Evolutionary conservation across 768 basidiomycete species (phyloP), one percentile per base, ranked within the genome.

Genomic region (Hemileccinum rubropunctum): DNA sequence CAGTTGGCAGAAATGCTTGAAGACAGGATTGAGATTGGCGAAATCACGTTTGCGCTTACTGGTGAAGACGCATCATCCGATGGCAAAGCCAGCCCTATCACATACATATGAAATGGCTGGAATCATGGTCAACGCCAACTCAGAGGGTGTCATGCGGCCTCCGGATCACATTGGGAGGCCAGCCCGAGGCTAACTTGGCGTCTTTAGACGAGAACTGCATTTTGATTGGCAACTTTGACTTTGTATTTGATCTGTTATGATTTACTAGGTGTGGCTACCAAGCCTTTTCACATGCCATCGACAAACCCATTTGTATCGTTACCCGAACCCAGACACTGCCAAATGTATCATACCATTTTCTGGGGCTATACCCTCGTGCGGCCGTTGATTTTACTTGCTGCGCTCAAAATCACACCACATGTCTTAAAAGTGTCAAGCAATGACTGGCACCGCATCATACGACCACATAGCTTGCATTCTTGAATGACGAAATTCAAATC

Each of bases 11-110:
- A 64, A 15, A n/a, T 50, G 21, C 28, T 41, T 26, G 62, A 62
- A 4, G 52, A 59, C 13, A 37, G 48, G 41, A 46, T 62, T 8
- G 53, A 41, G 21, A 59, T 63, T 36, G 61, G 61, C 36, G 53
- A 62, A 34, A 56, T 63, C 48, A 64, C 45, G 13, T 63, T 63
- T 37, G 21, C 52, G 30, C 48, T 63, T 17, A 42, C 39, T 30
- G 42, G 43, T 9, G 47, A 47, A 18, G 42, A 50, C 26, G 36
- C 20, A 17, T 42, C 45, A 30, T 52, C 42, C 0, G 39, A 23
- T 14, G 42, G 11, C 14, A 42, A 40, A n/a, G 32, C 11, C 15
- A 45, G 35, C 23, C 43, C 42, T 17, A 39, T 9, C 28, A 13
- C 27, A 3, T 42, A 42, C 38, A n/a, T 36, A 6, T 43, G 32